Evolutionary conservation across 345 rosid genomes (phyloP), one percentile per base, ranked within the genome.

Genomic region (Hevea brasiliensis): DNA sequence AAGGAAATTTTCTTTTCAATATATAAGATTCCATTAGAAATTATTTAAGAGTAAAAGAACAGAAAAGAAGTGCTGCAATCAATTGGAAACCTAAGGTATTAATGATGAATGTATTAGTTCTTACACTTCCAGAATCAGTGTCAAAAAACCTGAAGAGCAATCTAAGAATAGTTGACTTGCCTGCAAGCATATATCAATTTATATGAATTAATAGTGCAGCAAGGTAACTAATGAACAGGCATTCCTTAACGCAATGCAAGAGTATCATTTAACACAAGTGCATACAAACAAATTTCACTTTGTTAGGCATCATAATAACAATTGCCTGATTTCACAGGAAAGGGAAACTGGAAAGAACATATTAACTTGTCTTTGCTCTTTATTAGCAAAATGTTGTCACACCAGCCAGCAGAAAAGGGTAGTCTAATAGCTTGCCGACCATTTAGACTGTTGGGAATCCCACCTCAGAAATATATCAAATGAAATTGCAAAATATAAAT

Each of bases 161-260:
- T 83, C 99, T 83, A 63, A 95, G 96, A 76, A 95, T 84, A 70
- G 99, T 95, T 70, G 99, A 95, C 84, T 95, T 95, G 65, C 99
- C 96, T 95, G 94, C 87, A 81, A 72, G 77, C 8, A 67, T 8
- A 80, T 65, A 79, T 74, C 74, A 76, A 79, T 18, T 63, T 50
- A 55, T 57, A 78, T 72, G 62, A 54, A 81, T 77, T 61, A 87
- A 67, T 11, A 24, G 64, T 44, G 55, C 61, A 48, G 23, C 56
- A 73, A 56, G 51, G 45, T n/a, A 44, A 77, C 11, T 57, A 32
- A 44, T 20, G 29, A 44, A 47, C 44, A 60, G 14, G 8, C n/a
- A 48, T 61, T 61, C 56, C 2, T 12, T 42, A 20, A 20, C 35
- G 35, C 14, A 54, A 23, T 32, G 23, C n/a, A 47, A 20, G 53